Base-by-base conservation (phyloP, 208 protist species). In the Acanthamoeba triangularis region DNA sequence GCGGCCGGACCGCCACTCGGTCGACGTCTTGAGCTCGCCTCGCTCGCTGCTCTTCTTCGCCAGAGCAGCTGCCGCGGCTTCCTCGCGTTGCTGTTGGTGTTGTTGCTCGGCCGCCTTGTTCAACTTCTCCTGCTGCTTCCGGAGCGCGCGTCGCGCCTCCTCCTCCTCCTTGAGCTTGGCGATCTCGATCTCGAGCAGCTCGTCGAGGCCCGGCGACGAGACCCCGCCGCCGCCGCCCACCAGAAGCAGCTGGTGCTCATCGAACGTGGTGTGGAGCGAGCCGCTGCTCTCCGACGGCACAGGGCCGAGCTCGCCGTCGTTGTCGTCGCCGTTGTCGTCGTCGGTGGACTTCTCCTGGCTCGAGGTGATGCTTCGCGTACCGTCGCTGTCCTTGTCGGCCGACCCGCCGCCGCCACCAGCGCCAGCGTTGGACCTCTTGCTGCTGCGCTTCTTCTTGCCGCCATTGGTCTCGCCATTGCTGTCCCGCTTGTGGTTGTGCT, bases 321-420 rank as follows among this genome's bases (percentile, higher is more conserved):
- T 37, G 30, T 18, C 30, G 41, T 35, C 47, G 41, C 30, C 74
- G 30, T 18, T 18, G 8, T 54, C 74, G 23, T 84, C 74, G 23
- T 84, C 74, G 41, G 30, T 52, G 33, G 74, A 54, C 44, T 84
- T 84, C 28, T 84, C 74, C 74, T 84, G 74, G n/a, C 74, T 84
- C 41, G 74, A 84, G n/a, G 13, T 84, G 35, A 84, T 84, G 74
- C 74, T 84, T 28, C 74, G 74, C 74, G 74, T 49, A 37, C 37
- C 35, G 1, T 16, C 18, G 65, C n/a, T 28, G 65, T 74, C 65
- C 11, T 16, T 35, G 13, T 35, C 65, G 65, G n/a, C 30, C 65
- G 23, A n/a, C 13, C 20, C 74, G 74, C 6, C 74, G 74, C 6
- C 14, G 33, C 23, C 41, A 11, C 16, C 20, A 13, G 20, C 23